phyloP scores from a whole-genome alignment of 352 stramenopile species.

The Pythium brassicae region DNA sequence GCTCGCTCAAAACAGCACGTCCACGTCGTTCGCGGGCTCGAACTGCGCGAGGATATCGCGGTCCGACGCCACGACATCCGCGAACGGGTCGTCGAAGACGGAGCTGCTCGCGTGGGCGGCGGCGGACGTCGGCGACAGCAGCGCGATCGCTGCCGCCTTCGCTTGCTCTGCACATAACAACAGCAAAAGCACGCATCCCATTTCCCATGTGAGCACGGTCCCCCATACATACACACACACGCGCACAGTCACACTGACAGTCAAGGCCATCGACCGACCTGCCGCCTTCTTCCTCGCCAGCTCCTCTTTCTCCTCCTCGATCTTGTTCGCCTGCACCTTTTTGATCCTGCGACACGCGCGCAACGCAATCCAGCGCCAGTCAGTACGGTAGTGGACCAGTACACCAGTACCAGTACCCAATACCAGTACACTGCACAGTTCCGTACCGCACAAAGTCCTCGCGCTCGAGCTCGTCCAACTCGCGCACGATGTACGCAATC shows the following conservation, averaged over 20 bases:
- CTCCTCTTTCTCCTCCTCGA: slow-evolving; percentile 79
- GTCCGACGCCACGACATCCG: slow-evolving; percentile 61
- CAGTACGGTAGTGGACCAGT: no score
- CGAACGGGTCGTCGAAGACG: slow-evolving; percentile 60
- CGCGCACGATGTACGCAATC: slow-evolving; percentile 96
- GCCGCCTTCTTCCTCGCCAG: slow-evolving; percentile 49
- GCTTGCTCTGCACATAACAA: slow-evolving; percentile 4
- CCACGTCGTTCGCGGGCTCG: slow-evolving; percentile 62
- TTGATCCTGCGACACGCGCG: slow-evolving; percentile 83
- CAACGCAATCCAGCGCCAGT: background rate
- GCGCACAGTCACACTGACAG: background rate
- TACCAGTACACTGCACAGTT: no score
- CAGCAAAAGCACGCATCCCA: background rate
- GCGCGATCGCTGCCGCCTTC: slow-evolving; percentile 12
- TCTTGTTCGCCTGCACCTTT: slow-evolving; percentile 98
- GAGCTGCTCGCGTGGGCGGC: slow-evolving; percentile 15
- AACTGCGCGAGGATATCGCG: slow-evolving; percentile 81
- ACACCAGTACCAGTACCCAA: no score
- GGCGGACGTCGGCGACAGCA: slow-evolving; percentile 11
- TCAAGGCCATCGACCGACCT: slow-evolving; percentile 17
- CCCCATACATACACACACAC: background rate
- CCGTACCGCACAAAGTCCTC: slow-evolving; percentile 91
- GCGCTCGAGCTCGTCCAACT: slow-evolving; percentile 98
- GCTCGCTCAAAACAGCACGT: slow-evolving; percentile 71
- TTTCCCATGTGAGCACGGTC: background rate